A percentile compares a stretch with the other conserved stretches of the same genome.
These are phyloP conservation scores for Arachis monticola DNA, from an alignment of 331 rosid genomes.

Conservation along the genomic window DNA sequence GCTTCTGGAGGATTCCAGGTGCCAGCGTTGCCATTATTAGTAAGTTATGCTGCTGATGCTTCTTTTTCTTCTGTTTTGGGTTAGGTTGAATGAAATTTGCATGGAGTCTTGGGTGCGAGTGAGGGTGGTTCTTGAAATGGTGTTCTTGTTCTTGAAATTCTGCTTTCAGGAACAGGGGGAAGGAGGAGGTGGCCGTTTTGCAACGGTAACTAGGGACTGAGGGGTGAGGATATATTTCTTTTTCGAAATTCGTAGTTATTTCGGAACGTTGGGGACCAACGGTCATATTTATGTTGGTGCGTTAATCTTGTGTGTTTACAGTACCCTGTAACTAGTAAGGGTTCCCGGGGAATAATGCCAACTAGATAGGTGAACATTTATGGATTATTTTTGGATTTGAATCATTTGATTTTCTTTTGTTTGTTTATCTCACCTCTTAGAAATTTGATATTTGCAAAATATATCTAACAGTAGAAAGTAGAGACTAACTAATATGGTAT, in stretches of 20 bases:
- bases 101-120: not conserved
- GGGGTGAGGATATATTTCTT: not conserved
- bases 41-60: not conserved
- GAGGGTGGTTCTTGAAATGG: not conserved
- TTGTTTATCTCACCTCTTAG: too few relatives aligned
- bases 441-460: too few relatives aligned
- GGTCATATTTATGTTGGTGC: slow-evolving; percentile 54
- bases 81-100: slow-evolving; percentile 7
- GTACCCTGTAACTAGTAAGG: too few relatives aligned
- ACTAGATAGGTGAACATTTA: too few relatives aligned
- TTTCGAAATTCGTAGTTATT: slow-evolving; percentile 46
- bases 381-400: not conserved
- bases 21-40: slow-evolving; percentile 73
- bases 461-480: too few relatives aligned
- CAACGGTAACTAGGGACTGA: slow-evolving; percentile 53
- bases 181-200: slow-evolving; percentile 50
- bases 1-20: slow-evolving; percentile 85
- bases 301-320: too few relatives aligned
- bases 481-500: too few relatives aligned
- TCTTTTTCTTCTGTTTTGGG: not conserved
- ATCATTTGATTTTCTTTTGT: too few relatives aligned
- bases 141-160: not conserved
- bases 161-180: slow-evolving; percentile 4
- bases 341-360: not conserved
- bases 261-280: slow-evolving; percentile 56